Evolutionary conservation across 1,139 yeast genomes (phyloP).

Genomic region (Chernovozyma sophiae-reginae): DNA sequence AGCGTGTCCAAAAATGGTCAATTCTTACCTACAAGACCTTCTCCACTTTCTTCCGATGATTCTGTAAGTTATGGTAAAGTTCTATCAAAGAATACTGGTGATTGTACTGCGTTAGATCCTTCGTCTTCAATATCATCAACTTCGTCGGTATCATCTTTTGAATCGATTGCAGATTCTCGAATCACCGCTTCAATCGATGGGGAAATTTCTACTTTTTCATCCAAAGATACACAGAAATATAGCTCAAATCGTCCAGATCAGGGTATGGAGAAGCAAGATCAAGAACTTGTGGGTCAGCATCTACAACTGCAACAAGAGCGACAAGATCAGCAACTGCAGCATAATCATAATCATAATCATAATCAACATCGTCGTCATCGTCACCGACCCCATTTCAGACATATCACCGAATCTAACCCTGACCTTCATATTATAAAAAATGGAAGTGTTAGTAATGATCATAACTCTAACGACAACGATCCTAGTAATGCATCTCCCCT

Average conservation of each 20-base stretch:
- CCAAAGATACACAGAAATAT: not conserved
- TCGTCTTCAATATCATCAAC: not conserved
- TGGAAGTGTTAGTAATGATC: no score
- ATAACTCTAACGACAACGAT: not conserved
- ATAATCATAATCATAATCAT: not conserved
- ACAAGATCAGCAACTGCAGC: not conserved
- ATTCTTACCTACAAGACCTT: slow-evolving; percentile 20
- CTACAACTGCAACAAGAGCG: no score
- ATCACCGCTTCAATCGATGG: not conserved
- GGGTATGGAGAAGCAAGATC: no score
- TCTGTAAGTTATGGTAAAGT: not conserved
- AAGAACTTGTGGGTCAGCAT: no score
- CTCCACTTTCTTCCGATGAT: slow-evolving; percentile 15
- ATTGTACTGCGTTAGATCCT: not conserved
- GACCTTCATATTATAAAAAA: no score
- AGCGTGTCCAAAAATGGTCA: slow-evolving; percentile 5
- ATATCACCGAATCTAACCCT: no score
- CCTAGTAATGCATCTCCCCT: not conserved
- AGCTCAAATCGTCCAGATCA: not conserved
- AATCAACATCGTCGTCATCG: not conserved
- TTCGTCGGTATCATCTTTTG: not conserved
- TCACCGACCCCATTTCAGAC: no score
- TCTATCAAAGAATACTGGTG: not conserved
- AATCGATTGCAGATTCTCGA: no score
- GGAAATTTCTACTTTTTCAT: no score